Base-by-base conservation (phyloP, 2,329 filamentous ascomycete species). In the Fusarium sp. region DNA sequence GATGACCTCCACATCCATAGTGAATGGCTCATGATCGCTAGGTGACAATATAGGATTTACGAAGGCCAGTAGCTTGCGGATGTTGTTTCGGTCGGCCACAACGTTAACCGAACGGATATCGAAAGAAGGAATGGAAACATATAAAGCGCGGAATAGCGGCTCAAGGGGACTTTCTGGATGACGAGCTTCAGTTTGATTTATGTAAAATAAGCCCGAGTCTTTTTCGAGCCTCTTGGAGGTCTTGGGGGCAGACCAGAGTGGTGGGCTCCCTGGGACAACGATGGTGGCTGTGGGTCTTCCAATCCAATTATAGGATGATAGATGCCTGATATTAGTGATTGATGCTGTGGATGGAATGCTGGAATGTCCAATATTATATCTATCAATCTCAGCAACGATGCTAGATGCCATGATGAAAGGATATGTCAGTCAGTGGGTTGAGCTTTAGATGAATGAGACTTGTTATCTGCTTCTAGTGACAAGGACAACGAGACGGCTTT, bases 81-180 rank as follows among this genome's bases (percentile, higher is more conserved):
- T 47, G 18, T 47, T 47, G 29, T 47, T 47, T 14, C 43, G 29
- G 17, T 47, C 43, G n/a, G 29, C 33, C 13, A 47, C 43, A 47
- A 47, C 18, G 4, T 47, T 27, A n/a, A 33, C 10, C 17, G 43
- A 47, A 27, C 43, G 14, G 18, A 47, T 35, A 47, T 47, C 43
- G 29, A 47, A 47, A 23, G 43, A 47, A 17, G 43, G 43, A n/a
- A 33, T 35, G 21, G 18, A 7, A 6, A 47, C n/a, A n/a, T 35
- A 47, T 14, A 47, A 35, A 35, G 43, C 43, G 5, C 29, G 15
- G 27, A 47, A 47, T 21, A 47, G 20, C 18, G 43, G 43, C 29
- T 47, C 43, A 47, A 47, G 43, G 7, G 43, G 43, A 35, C 43
- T 47, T 6, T 35, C 43, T 4, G 43, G 43, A 17, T 47, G 18